Evolutionary conservation across 129 eudicot genomes (phyloP).

Genomic region (Ambrosia trifida): DNA sequence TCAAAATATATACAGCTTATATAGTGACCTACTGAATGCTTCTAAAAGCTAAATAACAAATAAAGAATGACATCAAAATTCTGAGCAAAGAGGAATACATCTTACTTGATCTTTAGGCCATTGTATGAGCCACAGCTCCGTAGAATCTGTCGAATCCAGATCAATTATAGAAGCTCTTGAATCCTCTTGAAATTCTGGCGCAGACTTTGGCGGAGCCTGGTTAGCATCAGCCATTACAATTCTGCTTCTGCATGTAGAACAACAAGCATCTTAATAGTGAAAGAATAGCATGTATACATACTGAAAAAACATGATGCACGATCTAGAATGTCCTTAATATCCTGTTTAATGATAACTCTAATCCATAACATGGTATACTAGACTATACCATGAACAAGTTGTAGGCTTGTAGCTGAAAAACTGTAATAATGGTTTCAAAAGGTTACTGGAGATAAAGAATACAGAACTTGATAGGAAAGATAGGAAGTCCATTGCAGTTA

Average conservation of each 20-base stretch:
- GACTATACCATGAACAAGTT: neutral
- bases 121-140: conserved; percentile 81
- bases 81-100: neutral
- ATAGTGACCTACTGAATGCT: neutral
- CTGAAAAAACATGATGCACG: neutral
- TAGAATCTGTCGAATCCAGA: conserved; percentile 44
- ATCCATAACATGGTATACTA: neutral
- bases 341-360: neutral
- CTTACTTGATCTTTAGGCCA: conserved; percentile 61
- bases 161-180: conserved; percentile 51
- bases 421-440: neutral
- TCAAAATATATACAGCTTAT: conserved; percentile 8
- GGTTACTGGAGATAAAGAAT: conserved; percentile 8
- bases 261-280: neutral
- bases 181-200: conserved; percentile 55
- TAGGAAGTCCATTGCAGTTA: no score
- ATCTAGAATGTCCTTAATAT: neutral
- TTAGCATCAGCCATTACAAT: conserved; percentile 34
- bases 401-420: neutral
- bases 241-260: conserved; percentile 16
- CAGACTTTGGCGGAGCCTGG: conserved; percentile 43
- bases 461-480: no score
- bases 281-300: conserved; percentile 2
- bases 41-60: conserved; percentile 9
- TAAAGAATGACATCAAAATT: neutral